phyloP scores from a whole-genome alignment of 2,329 filamentous ascomycete genomes.

The Aspergillus vadensis region DNA sequence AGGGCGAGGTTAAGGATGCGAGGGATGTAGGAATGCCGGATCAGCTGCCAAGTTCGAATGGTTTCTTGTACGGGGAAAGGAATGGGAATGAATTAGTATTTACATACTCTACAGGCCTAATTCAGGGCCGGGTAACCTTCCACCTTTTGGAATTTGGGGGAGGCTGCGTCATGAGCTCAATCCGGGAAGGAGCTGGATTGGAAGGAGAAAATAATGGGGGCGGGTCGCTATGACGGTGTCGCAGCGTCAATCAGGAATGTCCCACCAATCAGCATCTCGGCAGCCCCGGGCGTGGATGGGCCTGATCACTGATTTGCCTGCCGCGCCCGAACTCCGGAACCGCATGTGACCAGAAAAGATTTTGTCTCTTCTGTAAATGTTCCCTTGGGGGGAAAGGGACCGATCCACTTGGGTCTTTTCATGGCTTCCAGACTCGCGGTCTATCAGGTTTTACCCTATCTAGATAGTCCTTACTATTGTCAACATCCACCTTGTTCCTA shows the following conservation, averaged over 20 bases:
- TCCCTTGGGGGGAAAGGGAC: background rate
- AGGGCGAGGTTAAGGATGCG: background rate
- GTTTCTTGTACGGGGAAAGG: background rate
- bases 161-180: slow-evolving; percentile 26
- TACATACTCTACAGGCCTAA: no score
- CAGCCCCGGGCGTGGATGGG: slow-evolving; percentile 21
- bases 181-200: slow-evolving; percentile 25
- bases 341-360: slow-evolving; percentile 37
- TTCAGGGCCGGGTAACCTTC: slow-evolving; percentile 25
- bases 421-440: background rate
- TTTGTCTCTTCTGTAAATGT: slow-evolving; percentile 13
- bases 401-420: background rate
- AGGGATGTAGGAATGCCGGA: slow-evolving; percentile 12
- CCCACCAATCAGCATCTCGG: slow-evolving; percentile 35
- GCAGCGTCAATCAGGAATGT: slow-evolving; percentile 23
- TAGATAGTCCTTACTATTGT: no score
- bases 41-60: slow-evolving; percentile 11
- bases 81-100: background rate
- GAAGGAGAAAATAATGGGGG: slow-evolving; percentile 22
- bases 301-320: slow-evolving; percentile 18
- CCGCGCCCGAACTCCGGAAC: slow-evolving; percentile 23
- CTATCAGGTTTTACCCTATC: background rate
- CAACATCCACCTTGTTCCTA: background rate
- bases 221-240: slow-evolving; percentile 30
- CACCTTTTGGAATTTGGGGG: slow-evolving; percentile 13